Base-by-base conservation (phyloP, 257 asterid genomes). In the Leptodermis oblonga region DNA sequence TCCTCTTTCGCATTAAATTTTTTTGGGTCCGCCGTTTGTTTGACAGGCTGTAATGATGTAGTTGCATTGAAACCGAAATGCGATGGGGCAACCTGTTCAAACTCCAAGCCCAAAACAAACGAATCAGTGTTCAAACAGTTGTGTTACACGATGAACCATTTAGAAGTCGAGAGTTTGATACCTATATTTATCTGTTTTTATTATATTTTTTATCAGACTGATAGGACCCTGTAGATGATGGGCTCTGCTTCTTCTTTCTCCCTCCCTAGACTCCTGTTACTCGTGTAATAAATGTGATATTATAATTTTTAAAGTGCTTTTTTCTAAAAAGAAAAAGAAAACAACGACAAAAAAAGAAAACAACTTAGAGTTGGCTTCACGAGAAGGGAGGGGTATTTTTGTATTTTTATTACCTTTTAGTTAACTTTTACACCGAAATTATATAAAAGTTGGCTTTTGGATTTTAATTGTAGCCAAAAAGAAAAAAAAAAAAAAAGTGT, bases 21-120 rank as follows among this genome's bases (percentile, higher is more conserved):
- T 42, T 59, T 0, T 14, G 52, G 72, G 51, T 37, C 26, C 41
- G 26, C 11, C 20, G 25, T 18, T n/a, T 37, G 74, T 60, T 61
- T 26, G 69, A 58, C 79, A 74, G 72, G 36, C 7, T 65, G 30
- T 46, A 64, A 9, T 26, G 41, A 48, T 62, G 69, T 55, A 55
- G 59, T 31, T 71, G 74, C 30, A 70, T 59, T 58, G 66, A 28
- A 52, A 28, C n/a, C 15, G 36, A 34, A 59, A 43, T 52, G 74
- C 18, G 83, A 75, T 49, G 79, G 73, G 70, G 73, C 71, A 52
- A 80, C 74, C 56, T 34, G 76, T 70, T 67, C 58, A 45, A 45
- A 0, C 13, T 46, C n/a, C 52, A 46, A 77, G n/a, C n/a, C n/a
- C n/a, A n/a, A n/a, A n/a, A 52, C 22, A 6, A 52, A 1, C 55